A percentile compares a stretch with the other conserved stretches of the same genome.
These are phyloP conservation scores for Ogataea polymorpha DNA, from an alignment of 805 yeast genomes.

Conservation along the genomic window DNA sequence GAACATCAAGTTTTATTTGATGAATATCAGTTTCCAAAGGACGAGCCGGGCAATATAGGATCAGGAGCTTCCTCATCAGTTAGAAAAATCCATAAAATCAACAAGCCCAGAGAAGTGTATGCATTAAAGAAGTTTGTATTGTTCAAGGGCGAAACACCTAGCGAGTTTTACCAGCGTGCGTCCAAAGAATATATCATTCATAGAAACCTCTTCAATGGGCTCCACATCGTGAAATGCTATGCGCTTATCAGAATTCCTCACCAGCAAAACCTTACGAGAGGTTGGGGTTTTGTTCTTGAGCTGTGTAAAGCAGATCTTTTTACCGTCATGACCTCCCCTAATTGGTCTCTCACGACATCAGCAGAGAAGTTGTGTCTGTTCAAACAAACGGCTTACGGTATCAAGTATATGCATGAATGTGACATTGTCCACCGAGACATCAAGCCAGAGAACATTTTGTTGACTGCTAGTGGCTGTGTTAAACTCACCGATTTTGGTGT, in stretches of 20 bases:
- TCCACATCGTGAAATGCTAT: slow-evolving; percentile 62
- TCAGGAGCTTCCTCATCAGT: slow-evolving; percentile 77
- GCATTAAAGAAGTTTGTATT: slow-evolving; percentile 70
- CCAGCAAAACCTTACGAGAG: slow-evolving; percentile 51
- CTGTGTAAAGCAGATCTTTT: slow-evolving; percentile 60
- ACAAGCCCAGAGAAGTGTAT: slow-evolving; percentile 45
- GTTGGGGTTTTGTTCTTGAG: slow-evolving; percentile 81
- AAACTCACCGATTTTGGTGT: slow-evolving; percentile 95
- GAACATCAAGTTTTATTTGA: slow-evolving; percentile 52
- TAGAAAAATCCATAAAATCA: slow-evolving; percentile 42
- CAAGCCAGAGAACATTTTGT: slow-evolving; percentile 88
- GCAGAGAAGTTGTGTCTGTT: slow-evolving; percentile 66
- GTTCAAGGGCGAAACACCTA: slow-evolving; percentile 62
- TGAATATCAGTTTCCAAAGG: slow-evolving; percentile 47
- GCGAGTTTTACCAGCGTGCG: slow-evolving; percentile 70
- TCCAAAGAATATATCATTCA: slow-evolving; percentile 68
- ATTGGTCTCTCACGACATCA: slow-evolving; percentile 53
- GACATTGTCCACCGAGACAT: slow-evolving; percentile 92
- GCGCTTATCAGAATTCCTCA: slow-evolving; percentile 60
- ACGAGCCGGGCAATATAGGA: slow-evolving; percentile 54
- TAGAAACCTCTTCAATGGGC: slow-evolving; percentile 48
- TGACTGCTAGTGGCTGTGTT: slow-evolving; percentile 52
- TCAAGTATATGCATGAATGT: slow-evolving; percentile 64
- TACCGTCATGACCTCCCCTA: slow-evolving; percentile 52
- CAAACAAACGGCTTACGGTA: slow-evolving; percentile 66